Conservation (phyloP, 805 yeast genomes). For the Zygosaccharomyces gambellarensis region DNA sequence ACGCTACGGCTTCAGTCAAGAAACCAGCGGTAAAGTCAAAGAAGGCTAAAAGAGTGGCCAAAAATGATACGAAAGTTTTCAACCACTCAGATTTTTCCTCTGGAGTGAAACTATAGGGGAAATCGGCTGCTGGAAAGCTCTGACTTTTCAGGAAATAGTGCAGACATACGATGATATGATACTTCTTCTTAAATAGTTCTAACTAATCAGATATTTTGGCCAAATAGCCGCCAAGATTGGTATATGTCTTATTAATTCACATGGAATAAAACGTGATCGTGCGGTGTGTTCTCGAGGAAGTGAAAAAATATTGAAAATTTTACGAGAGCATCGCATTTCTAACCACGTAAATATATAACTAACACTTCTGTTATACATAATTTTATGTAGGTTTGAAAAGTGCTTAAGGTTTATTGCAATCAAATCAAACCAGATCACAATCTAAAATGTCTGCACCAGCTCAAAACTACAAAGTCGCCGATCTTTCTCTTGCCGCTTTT, state of each 20-base stretch:
- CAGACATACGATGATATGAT: not conserved
- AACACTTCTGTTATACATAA: not conserved
- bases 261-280: not conserved
- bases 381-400: not conserved
- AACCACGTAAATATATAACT: not conserved
- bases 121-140: not conserved
- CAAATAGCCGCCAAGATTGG: not conserved
- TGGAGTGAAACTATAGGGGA: not conserved
- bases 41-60: not conserved
- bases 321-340: conserved; percentile 2
- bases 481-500: conserved; percentile 96
- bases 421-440: conserved; percentile 2
- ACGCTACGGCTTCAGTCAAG: not conserved
- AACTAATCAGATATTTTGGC: not conserved
- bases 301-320: conserved; percentile 2
- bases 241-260: not conserved
- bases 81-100: not conserved
- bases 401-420: not conserved
- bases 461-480: conserved; percentile 89
- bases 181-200: not conserved
- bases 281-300: not conserved
- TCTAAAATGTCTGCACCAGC: conserved; percentile 53
- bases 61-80: not conserved
- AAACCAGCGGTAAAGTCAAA: conserved; percentile 5
- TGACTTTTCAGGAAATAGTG: not conserved